A percentile compares a stretch with the other conserved stretches of the same genome.
phyloP scores from a whole-genome alignment of 2,329 filamentous ascomycete species.

The Stachybotrys elegans region DNA sequence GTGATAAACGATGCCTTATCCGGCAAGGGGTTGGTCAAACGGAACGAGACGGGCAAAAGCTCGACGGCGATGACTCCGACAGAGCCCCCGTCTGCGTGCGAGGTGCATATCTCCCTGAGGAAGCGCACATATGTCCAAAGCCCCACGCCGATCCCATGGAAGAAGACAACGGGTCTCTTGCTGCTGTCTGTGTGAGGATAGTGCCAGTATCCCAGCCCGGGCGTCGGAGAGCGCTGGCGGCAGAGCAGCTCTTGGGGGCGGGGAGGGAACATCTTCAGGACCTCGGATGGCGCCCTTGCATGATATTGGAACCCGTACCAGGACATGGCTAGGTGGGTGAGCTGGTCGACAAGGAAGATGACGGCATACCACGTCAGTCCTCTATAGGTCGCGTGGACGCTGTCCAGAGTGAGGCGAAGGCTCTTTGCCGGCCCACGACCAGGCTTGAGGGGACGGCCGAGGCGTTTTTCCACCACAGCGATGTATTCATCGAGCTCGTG shows the following conservation, averaged over 20 bases:
- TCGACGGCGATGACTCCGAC: constrained; percentile 63
- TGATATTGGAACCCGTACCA: constrained; percentile 49
- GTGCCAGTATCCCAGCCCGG: constrained; percentile 59
- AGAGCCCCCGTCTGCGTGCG: no score
- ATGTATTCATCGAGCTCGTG: constrained; percentile 43
- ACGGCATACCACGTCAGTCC: constrained; percentile 61
- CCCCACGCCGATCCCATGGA: constrained; percentile 68
- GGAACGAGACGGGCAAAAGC: constrained; percentile 59
- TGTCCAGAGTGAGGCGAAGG: constrained; percentile 62
- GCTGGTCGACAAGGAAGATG: constrained; percentile 49
- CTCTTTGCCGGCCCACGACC: constrained; percentile 53
- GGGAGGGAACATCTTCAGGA: constrained; percentile 48
- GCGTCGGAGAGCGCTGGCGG: constrained; percentile 39
- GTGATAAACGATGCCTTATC: constrained; percentile 46
- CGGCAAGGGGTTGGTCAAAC: constrained; percentile 51
- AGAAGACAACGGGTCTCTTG: constrained; percentile 57
- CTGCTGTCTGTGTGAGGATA: constrained; percentile 47
- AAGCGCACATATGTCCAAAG: constrained; percentile 58
- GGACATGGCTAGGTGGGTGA: constrained; percentile 38
- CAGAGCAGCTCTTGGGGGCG: constrained; percentile 46
- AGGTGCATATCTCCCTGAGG: constrained; percentile 40
- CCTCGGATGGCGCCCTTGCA: constrained; percentile 24
- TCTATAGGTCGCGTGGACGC: constrained; percentile 54
- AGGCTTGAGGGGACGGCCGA: constrained; percentile 44
- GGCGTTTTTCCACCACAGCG: constrained; percentile 44